Evolutionary conservation across 2,329 filamentous ascomycete genomes (phyloP).

Genomic region (Talaromyces sp.): DNA sequence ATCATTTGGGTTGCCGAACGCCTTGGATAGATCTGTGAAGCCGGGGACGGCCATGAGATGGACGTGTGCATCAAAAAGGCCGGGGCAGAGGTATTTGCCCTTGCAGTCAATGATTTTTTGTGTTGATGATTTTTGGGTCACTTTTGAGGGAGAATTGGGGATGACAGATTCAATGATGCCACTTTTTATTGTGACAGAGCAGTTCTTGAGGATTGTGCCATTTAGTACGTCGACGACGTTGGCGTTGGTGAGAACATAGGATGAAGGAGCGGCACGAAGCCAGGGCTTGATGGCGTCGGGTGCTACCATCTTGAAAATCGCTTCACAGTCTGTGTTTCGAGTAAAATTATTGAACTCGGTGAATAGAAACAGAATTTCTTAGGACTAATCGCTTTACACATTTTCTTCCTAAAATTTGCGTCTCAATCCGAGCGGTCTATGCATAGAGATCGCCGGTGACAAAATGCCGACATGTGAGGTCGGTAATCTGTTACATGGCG

Average conservation of each 20-base stretch:
- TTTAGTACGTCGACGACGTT: conserved; percentile 41
- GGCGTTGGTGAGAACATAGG: conserved; percentile 25
- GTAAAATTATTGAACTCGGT: neutral
- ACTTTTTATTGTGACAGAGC: conserved; percentile 33
- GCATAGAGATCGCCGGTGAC: neutral
- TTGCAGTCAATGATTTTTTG: conserved; percentile 1
- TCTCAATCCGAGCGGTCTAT: neutral
- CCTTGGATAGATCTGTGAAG: conserved; percentile 17
- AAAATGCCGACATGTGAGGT: neutral
- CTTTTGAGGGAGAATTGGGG: conserved; percentile 13
- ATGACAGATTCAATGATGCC: conserved; percentile 30
- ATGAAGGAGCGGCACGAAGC: neutral
- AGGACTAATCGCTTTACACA: neutral
- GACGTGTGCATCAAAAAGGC: conserved; percentile 54
- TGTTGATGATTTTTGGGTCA: conserved; percentile 1
- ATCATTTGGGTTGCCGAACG: conserved; percentile 4
- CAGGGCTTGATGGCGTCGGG: conserved; percentile 10
- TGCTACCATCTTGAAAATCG: neutral
- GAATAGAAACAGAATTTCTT: neutral
- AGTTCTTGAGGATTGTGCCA: conserved; percentile 30
- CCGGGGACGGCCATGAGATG: conserved; percentile 49
- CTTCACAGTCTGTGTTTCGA: neutral
- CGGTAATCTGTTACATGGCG: neutral
- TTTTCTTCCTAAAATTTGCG: neutral
- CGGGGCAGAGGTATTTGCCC: conserved; percentile 40